Conservation (phyloP, 345 rosid species). For the Arabis alpina region DNA sequence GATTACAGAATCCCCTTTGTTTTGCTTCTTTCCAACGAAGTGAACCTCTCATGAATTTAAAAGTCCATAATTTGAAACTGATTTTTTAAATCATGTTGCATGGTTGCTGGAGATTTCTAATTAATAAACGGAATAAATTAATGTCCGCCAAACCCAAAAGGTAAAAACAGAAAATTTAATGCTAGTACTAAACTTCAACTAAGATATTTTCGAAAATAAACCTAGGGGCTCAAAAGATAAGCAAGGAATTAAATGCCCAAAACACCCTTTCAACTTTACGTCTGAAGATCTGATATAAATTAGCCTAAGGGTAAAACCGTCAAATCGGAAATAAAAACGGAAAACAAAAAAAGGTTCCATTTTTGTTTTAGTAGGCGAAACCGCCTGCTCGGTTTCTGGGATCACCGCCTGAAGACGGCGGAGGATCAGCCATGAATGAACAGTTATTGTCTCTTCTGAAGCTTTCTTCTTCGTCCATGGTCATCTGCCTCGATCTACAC, state of each 20-base stretch:
- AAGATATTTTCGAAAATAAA: slow-evolving; percentile 24
- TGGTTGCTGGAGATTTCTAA: slow-evolving; percentile 21
- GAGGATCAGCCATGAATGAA: slow-evolving; percentile 49
- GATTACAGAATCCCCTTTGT: slow-evolving; percentile 1
- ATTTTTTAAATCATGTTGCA: slow-evolving; percentile 23
- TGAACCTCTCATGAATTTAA: too few relatives aligned
- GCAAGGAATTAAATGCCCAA: slow-evolving; percentile 23
- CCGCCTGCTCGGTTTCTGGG: slow-evolving; percentile 63
- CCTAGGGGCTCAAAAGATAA: slow-evolving; percentile 29
- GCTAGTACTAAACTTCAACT: not conserved
- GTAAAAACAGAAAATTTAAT: slow-evolving; percentile 7
- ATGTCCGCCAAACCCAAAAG: slow-evolving; percentile 19
- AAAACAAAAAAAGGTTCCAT: too few relatives aligned
- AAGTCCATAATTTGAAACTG: not conserved
- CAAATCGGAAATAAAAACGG: slow-evolving; percentile 1
- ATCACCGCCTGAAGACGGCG: slow-evolving; percentile 39
- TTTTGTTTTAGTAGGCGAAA: slow-evolving; percentile 52
- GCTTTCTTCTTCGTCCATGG: slow-evolving; percentile 78
- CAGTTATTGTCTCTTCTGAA: slow-evolving; percentile 49
- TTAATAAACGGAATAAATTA: not conserved
- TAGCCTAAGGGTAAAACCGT: slow-evolving; percentile 44
- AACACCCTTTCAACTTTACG: slow-evolving; percentile 23
- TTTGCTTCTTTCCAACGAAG: too few relatives aligned
- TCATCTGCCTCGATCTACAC: slow-evolving; percentile 88
- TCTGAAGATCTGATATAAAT: slow-evolving; percentile 39